Evolutionary conservation across 495 filamentous ascomycete species (phyloP), one percentile per base, ranked within the genome.

Genomic region (Mytilinidion resinicola): DNA sequence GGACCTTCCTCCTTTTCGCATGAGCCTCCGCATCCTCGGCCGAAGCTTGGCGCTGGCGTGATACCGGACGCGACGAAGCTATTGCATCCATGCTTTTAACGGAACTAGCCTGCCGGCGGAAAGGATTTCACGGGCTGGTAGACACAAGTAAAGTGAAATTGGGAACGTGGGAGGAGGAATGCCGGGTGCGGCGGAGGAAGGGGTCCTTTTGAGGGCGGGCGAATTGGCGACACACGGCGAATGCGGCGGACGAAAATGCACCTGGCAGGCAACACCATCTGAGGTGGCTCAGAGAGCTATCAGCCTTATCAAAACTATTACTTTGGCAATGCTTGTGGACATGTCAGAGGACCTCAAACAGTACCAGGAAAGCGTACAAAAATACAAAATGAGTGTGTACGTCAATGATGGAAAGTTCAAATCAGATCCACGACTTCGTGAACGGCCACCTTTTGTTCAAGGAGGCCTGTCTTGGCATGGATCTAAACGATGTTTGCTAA

Each of bases 21-120:
- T 42, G 9, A 42, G 39, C 17, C 9, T 42, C 39, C 8, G 39
- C 8, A 42, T 42, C 39, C 39, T 42, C 39, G 9, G 39, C 39
- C 39, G 39, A 8, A 42, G 39, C 39, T 17, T 42, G 39, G 39
- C 39, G 17, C 39, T 42, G 39, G 39, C 39, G 25, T 55, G 37
- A 55, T 38, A 34, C 50, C 17, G 21, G 15, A 55, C 38, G 35
- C 41, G 52, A 34, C 5, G 52, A 41, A 2, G 52, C 15, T 30
- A 43, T 55, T 44, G 52, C 38, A 44, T 55, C 38, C 38, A 42
- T 42, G 38, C 35, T 43, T 43, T 55, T 10, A 41, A 42, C 39
- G 39, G 39, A 42, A 9, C 3, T 42, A 9, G 4, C 8, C 9
- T 42, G 4, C 39, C 39, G 17, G 39, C 39, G 17, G 39, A 42